These are phyloP conservation scores for Infundibulicybe gibba DNA, from an alignment of 768 basidiomycete genomes.

Conservation along the genomic window DNA sequence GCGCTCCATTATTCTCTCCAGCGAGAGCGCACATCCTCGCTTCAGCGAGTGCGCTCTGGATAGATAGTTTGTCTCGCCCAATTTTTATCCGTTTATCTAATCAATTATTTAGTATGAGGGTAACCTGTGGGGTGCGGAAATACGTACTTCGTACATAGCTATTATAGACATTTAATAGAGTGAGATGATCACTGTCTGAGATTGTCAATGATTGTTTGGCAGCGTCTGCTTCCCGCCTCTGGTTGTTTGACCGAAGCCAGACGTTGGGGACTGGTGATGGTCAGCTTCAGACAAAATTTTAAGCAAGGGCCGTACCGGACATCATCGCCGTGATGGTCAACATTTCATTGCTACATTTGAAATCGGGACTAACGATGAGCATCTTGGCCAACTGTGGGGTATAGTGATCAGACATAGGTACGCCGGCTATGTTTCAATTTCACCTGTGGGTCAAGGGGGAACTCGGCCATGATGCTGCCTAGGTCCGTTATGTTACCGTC, in stretches of 20 bases:
- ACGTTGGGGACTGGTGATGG: constrained; percentile 72
- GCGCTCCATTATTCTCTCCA: constrained; percentile 89
- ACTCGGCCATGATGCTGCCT: constrained; percentile 94
- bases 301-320: constrained; percentile 55
- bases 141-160: constrained; percentile 78
- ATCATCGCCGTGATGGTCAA: constrained; percentile 95
- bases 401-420: constrained; percentile 1
- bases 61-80: constrained; percentile 91
- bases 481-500: constrained; percentile 87
- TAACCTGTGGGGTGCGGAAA: background rate
- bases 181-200: constrained; percentile 94
- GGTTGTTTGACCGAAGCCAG: constrained; percentile 89
- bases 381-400: constrained; percentile 75
- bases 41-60: constrained; percentile 80
- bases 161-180: constrained; percentile 93
- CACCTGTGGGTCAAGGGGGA: constrained; percentile 97
- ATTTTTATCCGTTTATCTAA: constrained; percentile 73
- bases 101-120: background rate
- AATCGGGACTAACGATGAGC: constrained; percentile 92
- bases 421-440: constrained; percentile 7
- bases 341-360: constrained; percentile 94
- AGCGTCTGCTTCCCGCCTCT: constrained; percentile 86
- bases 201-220: constrained; percentile 87
- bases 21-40: constrained; percentile 92
- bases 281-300: background rate